Percentiles rank a stretch among this genome's conserved stretches.
Conservation (phyloP, 106 monocot species). For the Agapanthus africanus region DNA sequence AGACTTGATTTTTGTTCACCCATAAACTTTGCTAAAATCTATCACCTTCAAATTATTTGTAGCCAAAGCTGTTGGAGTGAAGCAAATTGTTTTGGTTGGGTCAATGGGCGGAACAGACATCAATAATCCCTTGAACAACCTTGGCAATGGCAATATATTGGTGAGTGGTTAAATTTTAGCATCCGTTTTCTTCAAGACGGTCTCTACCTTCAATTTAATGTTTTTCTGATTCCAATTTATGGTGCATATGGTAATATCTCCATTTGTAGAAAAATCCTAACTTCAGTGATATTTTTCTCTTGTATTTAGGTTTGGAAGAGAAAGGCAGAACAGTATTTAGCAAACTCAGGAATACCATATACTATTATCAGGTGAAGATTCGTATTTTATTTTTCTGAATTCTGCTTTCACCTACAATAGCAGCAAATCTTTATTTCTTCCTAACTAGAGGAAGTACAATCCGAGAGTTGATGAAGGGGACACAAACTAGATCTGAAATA, state of each 20-base stretch:
- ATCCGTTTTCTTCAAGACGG: too few relatives aligned
- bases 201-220: too few relatives aligned
- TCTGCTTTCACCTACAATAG: neutral
- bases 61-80: conserved; percentile 81
- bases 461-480: too few relatives aligned
- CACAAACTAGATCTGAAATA: too few relatives aligned
- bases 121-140: conserved; percentile 76
- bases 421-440: too few relatives aligned
- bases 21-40: conserved; percentile 1
- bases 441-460: too few relatives aligned
- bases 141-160: conserved; percentile 95
- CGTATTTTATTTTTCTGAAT: neutral
- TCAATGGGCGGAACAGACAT: conserved; percentile 92
- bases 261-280: neutral
- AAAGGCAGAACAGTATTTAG: conserved; percentile 89
- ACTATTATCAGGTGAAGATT: conserved; percentile 73
- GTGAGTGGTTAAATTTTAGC: conserved; percentile 35
- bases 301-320: conserved; percentile 79
- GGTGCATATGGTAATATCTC: too few relatives aligned
- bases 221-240: too few relatives aligned
- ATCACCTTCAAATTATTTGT: neutral
- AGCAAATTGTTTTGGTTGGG: conserved; percentile 92
- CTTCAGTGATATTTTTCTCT: neutral
- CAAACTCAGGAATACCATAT: conserved; percentile 87
- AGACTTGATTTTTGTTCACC: neutral